Evolutionary conservation across 345 rosid species (phyloP).

Genomic region (Arabis hirsuta): DNA sequence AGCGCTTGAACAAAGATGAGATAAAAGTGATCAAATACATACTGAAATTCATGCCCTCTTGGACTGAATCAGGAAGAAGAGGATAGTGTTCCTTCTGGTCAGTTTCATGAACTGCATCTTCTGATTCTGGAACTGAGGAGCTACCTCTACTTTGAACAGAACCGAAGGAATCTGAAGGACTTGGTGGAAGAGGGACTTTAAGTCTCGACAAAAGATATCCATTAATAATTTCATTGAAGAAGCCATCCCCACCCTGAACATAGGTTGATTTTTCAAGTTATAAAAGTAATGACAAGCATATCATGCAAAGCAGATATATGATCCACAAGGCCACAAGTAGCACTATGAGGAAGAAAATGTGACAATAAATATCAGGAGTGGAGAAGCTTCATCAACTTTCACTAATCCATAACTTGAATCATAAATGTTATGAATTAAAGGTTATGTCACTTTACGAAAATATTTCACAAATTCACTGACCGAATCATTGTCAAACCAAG

Average conservation of each 20-base stretch:
- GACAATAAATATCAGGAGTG: conserved; percentile 13
- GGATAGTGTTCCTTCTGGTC: conserved; percentile 57
- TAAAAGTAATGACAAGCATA: not conserved
- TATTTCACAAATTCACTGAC: conserved; percentile 6
- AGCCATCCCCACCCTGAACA: conserved; percentile 93
- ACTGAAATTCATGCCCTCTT: conserved; percentile 50
- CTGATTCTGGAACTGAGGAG: conserved; percentile 45
- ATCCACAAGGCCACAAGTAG: not conserved
- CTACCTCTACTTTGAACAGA: conserved; percentile 47
- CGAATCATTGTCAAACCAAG: not conserved
- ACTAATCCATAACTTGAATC: conserved; percentile 22
- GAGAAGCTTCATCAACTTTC: conserved; percentile 25
- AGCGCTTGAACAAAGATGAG: conserved; percentile 18
- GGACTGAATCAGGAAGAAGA: conserved; percentile 49
- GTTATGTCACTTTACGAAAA: not conserved
- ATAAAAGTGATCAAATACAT: conserved; percentile 38
- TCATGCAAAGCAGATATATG: conserved; percentile 6
- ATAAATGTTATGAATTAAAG: conserved; percentile 5
- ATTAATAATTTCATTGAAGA: conserved; percentile 90
- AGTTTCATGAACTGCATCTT: conserved; percentile 46
- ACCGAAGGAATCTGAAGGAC: conserved; percentile 61
- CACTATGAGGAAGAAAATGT: not conserved
- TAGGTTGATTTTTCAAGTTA: not conserved
- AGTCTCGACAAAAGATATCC: conserved; percentile 81
- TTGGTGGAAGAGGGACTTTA: conserved; percentile 82